Conservation (phyloP, 2,329 filamentous ascomycete species). For the Fusarium oligoseptatum region DNA sequence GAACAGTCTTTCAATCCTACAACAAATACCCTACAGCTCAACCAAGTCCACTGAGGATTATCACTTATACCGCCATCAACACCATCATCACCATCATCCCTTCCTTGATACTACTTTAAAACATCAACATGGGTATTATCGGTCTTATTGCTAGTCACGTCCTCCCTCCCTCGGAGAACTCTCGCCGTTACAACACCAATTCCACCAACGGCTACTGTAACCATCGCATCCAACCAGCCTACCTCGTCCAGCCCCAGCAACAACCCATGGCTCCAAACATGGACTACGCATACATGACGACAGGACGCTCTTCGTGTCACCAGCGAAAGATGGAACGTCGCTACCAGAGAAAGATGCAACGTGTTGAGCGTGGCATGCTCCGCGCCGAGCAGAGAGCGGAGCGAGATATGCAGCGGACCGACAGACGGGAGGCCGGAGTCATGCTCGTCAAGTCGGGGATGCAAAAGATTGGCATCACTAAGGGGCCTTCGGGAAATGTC, state of each 20-base stretch:
- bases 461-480: slow-evolving; percentile 9
- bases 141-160: slow-evolving; percentile 23
- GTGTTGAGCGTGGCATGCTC: slow-evolving; percentile 38
- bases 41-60: not conserved
- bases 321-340: slow-evolving; percentile 37
- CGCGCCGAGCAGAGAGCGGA: slow-evolving; percentile 37
- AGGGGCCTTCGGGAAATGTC: not conserved
- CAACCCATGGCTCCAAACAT: not conserved
- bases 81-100: not conserved
- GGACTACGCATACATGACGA: not conserved
- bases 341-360: slow-evolving; percentile 32
- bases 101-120: not conserved
- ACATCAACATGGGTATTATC: slow-evolving; percentile 38
- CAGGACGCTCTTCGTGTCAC: slow-evolving; percentile 12
- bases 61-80: not conserved
- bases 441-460: slow-evolving; percentile 12
- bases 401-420: slow-evolving; percentile 20
- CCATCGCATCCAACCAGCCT: slow-evolving; percentile 4
- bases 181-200: slow-evolving; percentile 6
- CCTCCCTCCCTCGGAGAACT: slow-evolving; percentile 5
- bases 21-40: not conserved
- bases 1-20: not conserved
- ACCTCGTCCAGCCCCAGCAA: slow-evolving; percentile 8
- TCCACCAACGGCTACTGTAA: not conserved
- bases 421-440: slow-evolving; percentile 32